These are phyloP conservation scores for Aspergillus flavus DNA, from an alignment of 2,329 filamentous ascomycete genomes.

Conservation along the genomic window DNA sequence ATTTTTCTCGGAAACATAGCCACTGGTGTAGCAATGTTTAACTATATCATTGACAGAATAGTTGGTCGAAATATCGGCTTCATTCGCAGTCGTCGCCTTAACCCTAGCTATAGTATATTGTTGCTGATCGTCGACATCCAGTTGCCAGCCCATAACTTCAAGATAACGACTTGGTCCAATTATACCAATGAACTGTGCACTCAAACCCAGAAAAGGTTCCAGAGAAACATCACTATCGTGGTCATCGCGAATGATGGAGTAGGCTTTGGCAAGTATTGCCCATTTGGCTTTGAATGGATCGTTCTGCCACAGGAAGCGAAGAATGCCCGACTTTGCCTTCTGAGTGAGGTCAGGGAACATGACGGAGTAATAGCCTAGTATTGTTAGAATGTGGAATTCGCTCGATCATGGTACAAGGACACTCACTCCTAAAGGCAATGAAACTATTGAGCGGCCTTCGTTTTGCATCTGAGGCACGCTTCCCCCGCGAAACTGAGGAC, in stretches of 20 bases:
- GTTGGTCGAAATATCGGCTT: conserved; percentile 31
- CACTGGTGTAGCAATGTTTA: conserved; percentile 33
- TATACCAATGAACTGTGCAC: conserved; percentile 52
- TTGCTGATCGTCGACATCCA: conserved; percentile 35
- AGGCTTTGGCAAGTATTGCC: conserved; percentile 58
- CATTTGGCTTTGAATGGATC: conserved; percentile 56
- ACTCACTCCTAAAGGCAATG: conserved; percentile 43
- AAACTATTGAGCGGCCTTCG: conserved; percentile 40
- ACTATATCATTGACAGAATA: conserved; percentile 37
- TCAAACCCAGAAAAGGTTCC: conserved; percentile 50
- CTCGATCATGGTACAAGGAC: not conserved
- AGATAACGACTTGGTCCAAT: conserved; percentile 52
- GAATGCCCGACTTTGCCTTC: conserved; percentile 55
- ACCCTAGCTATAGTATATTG: conserved; percentile 26
- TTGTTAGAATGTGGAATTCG: conserved; percentile 13
- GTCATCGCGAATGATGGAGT: conserved; percentile 57
- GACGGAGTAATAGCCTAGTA: conserved; percentile 50
- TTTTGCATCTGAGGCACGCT: conserved; percentile 23
- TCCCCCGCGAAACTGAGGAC: conserved; percentile 20
- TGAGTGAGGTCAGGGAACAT: conserved; percentile 53
- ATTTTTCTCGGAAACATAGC: conserved; percentile 28
- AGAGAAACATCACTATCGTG: conserved; percentile 52
- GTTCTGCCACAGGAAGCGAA: conserved; percentile 53
- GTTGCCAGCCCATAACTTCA: conserved; percentile 49
- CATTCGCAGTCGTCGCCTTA: conserved; percentile 17